Conservation (phyloP, 2,329 filamentous ascomycete species). For the Eurotiales sp. region DNA sequence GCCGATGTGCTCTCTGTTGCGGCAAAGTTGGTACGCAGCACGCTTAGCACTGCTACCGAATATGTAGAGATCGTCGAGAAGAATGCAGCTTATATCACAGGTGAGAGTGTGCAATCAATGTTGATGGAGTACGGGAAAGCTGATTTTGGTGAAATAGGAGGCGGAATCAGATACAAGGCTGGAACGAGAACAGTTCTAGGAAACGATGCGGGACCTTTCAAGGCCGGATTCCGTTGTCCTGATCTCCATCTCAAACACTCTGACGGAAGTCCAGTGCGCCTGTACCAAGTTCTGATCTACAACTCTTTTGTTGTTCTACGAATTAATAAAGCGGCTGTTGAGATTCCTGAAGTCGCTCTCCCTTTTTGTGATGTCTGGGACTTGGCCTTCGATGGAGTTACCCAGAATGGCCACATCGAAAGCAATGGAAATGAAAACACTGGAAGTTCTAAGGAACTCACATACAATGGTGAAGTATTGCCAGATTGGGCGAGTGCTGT, state of each 20-base stretch:
- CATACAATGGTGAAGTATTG: neutral
- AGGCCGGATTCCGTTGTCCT: constrained; percentile 4
- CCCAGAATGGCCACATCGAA: neutral
- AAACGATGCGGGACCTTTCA: constrained; percentile 1
- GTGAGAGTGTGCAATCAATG: neutral
- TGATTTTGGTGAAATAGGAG: neutral
- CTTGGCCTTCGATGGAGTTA: neutral
- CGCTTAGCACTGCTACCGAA: constrained; percentile 2
- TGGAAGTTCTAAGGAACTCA: neutral
- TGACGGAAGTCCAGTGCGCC: neutral
- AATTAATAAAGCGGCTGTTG: neutral
- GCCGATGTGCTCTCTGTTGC: constrained; percentile 10
- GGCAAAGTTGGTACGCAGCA: constrained; percentile 5
- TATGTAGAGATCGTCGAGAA: constrained; percentile 11
- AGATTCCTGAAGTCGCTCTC: constrained; percentile 1
- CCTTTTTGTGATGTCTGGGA: constrained; percentile 5
- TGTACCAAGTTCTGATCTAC: constrained; percentile 6
- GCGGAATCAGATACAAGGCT: neutral
- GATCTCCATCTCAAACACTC: neutral
- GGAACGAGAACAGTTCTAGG: constrained; percentile 1
- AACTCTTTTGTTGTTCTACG: neutral
- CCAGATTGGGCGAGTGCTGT: constrained; percentile 1
- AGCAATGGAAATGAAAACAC: neutral
- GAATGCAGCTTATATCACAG: constrained; percentile 12
- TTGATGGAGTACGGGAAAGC: neutral